Conservation (phyloP, 495 filamentous ascomycete species). For the Lasiosphaeria miniovina region DNA sequence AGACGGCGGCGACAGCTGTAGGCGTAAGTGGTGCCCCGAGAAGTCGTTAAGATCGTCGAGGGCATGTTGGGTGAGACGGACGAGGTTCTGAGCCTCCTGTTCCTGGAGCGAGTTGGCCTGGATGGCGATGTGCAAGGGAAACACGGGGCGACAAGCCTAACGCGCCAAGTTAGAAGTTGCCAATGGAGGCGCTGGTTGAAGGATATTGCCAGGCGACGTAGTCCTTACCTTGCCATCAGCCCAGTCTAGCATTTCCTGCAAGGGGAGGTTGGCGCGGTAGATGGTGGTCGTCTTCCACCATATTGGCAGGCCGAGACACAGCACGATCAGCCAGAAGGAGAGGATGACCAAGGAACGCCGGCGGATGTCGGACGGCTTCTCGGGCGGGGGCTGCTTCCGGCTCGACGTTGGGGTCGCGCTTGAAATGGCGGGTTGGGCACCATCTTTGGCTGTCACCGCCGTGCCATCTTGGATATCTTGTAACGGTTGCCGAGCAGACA, state of each 20-base stretch:
- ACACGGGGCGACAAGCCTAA: constrained; percentile 82
- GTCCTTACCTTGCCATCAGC: constrained; percentile 78
- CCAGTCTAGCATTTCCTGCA: constrained; percentile 88
- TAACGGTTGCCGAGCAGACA: constrained; percentile 26
- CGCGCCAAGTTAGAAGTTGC: not conserved
- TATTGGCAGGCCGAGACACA: constrained; percentile 84
- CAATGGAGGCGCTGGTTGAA: not conserved
- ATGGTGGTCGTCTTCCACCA: constrained; percentile 98
- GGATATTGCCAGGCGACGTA: constrained; percentile 3
- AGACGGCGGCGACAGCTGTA: constrained; percentile 57
- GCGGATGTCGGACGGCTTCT: constrained; percentile 64
- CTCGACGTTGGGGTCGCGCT: constrained; percentile 1
- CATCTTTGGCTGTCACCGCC: constrained; percentile 1
- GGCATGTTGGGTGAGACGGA: constrained; percentile 83
- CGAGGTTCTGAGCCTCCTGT: constrained; percentile 69
- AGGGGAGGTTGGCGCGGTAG: constrained; percentile 79
- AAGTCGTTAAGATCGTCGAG: constrained; percentile 91
- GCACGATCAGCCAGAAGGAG: constrained; percentile 87
- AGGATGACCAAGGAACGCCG: constrained; percentile 70
- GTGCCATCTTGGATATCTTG: constrained; percentile 15
- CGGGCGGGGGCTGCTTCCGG: constrained; percentile 64
- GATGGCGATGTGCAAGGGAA: constrained; percentile 78
- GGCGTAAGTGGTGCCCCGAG: constrained; percentile 80
- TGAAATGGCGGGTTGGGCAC: not conserved
- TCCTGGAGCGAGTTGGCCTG: constrained; percentile 65